A percentile compares a stretch with the other conserved stretches of the same genome.
These are phyloP conservation scores for Polygonum aviculare DNA, from an alignment of 148 eudicot species.

Conservation along the genomic window DNA sequence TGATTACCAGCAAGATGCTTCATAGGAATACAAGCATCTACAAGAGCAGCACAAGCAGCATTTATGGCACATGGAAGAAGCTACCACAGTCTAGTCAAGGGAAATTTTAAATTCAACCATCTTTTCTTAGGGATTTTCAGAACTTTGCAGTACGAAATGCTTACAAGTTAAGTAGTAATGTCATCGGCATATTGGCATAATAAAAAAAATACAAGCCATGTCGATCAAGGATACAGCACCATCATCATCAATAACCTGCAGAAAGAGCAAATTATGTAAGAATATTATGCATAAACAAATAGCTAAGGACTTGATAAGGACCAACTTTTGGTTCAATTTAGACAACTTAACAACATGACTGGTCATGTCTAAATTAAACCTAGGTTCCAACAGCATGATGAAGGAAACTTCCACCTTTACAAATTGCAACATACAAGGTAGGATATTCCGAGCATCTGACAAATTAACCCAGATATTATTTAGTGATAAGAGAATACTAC, in stretches of 20 bases:
- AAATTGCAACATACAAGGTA: background rate
- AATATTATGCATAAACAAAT: background rate
- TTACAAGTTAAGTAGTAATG: background rate
- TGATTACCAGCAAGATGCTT: constrained; percentile 88
- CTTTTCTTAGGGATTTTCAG: background rate
- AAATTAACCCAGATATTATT: background rate
- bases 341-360: background rate
- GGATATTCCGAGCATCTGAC: background rate
- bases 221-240: constrained; percentile 85
- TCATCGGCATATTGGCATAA: background rate
- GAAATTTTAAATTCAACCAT: constrained; percentile 10
- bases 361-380: background rate
- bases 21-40: constrained; percentile 85
- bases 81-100: constrained; percentile 52
- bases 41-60: constrained; percentile 93
- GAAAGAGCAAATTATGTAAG: background rate
- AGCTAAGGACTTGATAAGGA: background rate
- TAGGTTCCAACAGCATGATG: background rate
- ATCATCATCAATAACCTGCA: constrained; percentile 98
- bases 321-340: background rate
- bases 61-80: constrained; percentile 95
- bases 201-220: background rate
- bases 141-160: background rate
- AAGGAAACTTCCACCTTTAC: background rate
- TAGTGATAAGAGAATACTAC: background rate